These are phyloP conservation scores for Pisolithus albus DNA, from an alignment of 768 basidiomycete genomes.

Conservation along the genomic window DNA sequence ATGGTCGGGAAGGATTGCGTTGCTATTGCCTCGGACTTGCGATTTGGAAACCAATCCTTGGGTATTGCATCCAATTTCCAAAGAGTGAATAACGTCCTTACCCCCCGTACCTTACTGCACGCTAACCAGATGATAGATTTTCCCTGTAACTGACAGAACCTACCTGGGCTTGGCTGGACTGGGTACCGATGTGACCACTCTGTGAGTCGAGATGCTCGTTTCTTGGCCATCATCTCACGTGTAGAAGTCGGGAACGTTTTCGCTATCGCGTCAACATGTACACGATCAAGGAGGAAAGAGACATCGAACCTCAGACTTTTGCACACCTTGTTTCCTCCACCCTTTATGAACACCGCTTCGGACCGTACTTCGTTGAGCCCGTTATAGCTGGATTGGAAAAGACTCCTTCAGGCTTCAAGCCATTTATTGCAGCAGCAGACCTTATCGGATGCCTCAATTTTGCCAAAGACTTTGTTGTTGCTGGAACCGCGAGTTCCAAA, in stretches of 20 bases:
- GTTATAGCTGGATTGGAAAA: slow-evolving; percentile 88
- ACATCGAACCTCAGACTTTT: slow-evolving; percentile 94
- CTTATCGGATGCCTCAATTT: slow-evolving; percentile 90
- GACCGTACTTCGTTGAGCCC: slow-evolving; percentile 94
- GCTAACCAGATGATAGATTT: slow-evolving; percentile 52
- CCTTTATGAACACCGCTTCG: slow-evolving; percentile 92
- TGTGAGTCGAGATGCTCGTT: slow-evolving; percentile 43
- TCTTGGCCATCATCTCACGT: slow-evolving; percentile 3
- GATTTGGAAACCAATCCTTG: slow-evolving; percentile 82
- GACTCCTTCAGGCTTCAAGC: slow-evolving; percentile 67
- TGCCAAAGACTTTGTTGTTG: slow-evolving; percentile 95
- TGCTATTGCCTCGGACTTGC: slow-evolving; percentile 92
- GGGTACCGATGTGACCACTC: slow-evolving; percentile 86
- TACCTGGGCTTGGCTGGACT: slow-evolving; percentile 90
- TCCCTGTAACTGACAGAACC: slow-evolving; percentile 88
- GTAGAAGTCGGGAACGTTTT: slow-evolving; percentile 73
- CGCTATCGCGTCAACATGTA: slow-evolving; percentile 98
- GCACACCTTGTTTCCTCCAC: slow-evolving; percentile 93
- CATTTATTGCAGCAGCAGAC: slow-evolving; percentile 94
- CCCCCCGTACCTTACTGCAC: slow-evolving; percentile 3
- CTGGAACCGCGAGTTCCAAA: slow-evolving; percentile 88
- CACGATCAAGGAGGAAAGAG: slow-evolving; percentile 97
- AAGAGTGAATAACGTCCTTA: slow-evolving; percentile 51
- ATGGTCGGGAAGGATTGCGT: slow-evolving; percentile 99
- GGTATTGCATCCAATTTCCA: slow-evolving; percentile 90